These are phyloP conservation scores for Peronospora farinosa DNA, from an alignment of 352 stramenopile species.

Conservation along the genomic window DNA sequence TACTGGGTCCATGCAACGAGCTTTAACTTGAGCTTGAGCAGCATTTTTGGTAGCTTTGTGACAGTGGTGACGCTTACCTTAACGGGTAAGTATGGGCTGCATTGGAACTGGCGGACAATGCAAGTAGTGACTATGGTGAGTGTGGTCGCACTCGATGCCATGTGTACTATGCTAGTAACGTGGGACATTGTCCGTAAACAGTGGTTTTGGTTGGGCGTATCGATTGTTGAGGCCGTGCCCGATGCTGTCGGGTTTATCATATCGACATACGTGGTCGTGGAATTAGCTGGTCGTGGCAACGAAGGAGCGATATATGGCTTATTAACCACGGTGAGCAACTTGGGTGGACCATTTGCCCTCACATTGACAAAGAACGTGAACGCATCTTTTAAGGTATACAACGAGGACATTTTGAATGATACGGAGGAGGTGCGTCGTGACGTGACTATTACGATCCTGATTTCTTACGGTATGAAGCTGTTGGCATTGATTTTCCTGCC, in stretches of 20 bases:
- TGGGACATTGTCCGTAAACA: conserved; percentile 45
- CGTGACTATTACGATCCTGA: conserved; percentile 51
- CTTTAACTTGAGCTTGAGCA: conserved; percentile 41
- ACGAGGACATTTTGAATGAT: conserved; percentile 44
- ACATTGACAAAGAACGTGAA: conserved; percentile 51
- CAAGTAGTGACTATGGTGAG: conserved; percentile 37
- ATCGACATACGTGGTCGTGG: conserved; percentile 48
- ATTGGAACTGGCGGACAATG: conserved; percentile 52
- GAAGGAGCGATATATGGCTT: conserved; percentile 53
- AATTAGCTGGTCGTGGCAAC: conserved; percentile 46
- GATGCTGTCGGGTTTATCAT: conserved; percentile 45
- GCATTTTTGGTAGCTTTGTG: conserved; percentile 38
- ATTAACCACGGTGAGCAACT: conserved; percentile 48
- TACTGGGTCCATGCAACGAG: conserved; percentile 47
- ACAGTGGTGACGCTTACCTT: conserved; percentile 38
- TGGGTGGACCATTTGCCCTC: conserved; percentile 38
- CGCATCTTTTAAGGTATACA: conserved; percentile 39
- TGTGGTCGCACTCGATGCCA: conserved; percentile 37
- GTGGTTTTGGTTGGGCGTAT: conserved; percentile 52
- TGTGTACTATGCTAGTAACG: conserved; percentile 49
- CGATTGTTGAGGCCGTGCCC: conserved; percentile 42
- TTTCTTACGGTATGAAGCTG: conserved; percentile 46
- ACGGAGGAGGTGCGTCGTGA: conserved; percentile 39
- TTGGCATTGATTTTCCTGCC: conserved; percentile 33
- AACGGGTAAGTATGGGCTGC: conserved; percentile 42